phyloP scores from a whole-genome alignment of 78 protist species.

The Diacronema lutheri region DNA sequence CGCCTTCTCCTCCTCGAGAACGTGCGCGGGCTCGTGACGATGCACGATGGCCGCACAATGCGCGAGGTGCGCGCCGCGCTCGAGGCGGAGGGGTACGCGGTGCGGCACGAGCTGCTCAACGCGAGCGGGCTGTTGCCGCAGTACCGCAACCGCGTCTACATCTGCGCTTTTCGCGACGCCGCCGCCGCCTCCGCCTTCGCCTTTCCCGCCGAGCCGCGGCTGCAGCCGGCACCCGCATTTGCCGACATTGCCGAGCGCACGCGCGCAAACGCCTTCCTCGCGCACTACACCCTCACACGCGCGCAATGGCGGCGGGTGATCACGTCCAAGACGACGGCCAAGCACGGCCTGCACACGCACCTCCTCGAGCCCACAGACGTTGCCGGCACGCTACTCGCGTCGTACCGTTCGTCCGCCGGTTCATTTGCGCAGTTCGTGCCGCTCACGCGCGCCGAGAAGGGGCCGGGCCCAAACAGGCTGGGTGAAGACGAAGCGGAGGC shows the following conservation, averaged over 20 bases:
- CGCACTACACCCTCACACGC: not conserved
- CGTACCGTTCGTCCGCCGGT: not conserved
- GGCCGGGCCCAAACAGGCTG: not conserved
- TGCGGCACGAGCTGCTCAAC: not conserved
- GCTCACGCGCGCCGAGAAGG: not conserved
- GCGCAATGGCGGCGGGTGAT: not conserved
- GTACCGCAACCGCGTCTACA: not conserved
- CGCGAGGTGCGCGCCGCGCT: not conserved
- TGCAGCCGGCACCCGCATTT: not conserved
- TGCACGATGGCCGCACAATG: not conserved
- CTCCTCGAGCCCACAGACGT: not conserved
- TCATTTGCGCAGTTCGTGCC: not conserved
- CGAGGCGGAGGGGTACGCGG: not conserved
- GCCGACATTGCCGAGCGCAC: not conserved
- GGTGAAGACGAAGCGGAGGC: not conserved
- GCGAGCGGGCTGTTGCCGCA: not conserved
- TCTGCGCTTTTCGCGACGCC: not conserved
- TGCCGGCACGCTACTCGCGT: slow-evolving; percentile 7
- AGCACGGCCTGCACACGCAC: no score
- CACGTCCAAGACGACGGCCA: not conserved
- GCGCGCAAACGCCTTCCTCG: not conserved
- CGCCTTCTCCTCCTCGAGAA: not conserved
- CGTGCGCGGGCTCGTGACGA: not conserved
- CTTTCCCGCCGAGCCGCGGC: not conserved
- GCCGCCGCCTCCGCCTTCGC: not conserved